Base-by-base conservation (phyloP, 345 rosid species). In the Atalantia buxifolia region DNA sequence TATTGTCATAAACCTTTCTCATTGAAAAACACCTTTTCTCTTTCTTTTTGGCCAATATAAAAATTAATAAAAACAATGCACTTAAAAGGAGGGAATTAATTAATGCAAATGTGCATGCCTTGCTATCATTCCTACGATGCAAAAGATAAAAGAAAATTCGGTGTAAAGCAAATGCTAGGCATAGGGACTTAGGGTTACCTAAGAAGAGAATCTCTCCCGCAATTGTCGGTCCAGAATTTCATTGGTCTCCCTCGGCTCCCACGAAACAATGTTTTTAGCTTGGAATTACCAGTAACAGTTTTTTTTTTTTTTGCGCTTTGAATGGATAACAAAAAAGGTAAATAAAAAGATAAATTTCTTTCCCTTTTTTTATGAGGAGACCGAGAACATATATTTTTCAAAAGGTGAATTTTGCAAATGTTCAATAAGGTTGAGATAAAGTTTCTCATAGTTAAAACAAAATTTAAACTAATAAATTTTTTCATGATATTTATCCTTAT, bases 151-250 rank as follows among this genome's bases (percentile, higher is more conserved):
- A 62, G 79, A 80, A 79, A 83, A 68, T 87, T 89, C 89, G 90
- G 88, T 83, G 92, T 71, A 87, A 87, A 86, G 92, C 80, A 30
- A 69, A 30, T 38, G 6, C 77, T 25, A 65, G 55, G 62, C 22
- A 3, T 42, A 7, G 13, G 57, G 18, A 45, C 18, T 12, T 45
- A 45, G 50, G 27, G 69, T 63, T 61, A 13, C 67, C 67, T 30
- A 63, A 5, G 69, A 33, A 65, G 18, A 35, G 1, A 33, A 2
- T 66, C 33, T 66, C 5, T 66, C 21, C 85, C 82, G 73, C 42
- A 77, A 78, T 70, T 80, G 48, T 71, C 80, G 83, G 42, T 48
- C 16, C 2, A 19, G 19, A 8, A 5, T 30, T 55, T n/a, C 30
- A 63, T 3, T 10, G 14, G 7, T 14, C 18, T 61, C 16, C 8